These are phyloP conservation scores for Hepatocystis sp. DNA, from an alignment of 169 alveolate genomes.

Conservation along the genomic window DNA sequence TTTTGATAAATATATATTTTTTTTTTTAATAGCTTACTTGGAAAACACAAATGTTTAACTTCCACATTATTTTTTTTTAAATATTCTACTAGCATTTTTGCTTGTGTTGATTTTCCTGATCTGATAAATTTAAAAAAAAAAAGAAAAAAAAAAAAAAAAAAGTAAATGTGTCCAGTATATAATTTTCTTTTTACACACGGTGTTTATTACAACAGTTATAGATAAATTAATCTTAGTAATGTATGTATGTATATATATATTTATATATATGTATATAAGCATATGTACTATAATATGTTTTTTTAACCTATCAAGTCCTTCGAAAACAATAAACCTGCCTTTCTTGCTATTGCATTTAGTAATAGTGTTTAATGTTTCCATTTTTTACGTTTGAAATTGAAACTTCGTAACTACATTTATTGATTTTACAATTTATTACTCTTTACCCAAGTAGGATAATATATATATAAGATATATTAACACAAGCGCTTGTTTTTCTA, in stretches of 20 bases:
- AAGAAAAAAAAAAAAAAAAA: not conserved
- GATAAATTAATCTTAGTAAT: no score
- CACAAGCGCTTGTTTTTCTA: no score
- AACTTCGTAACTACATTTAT: not conserved
- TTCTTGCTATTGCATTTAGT: conserved; percentile 48
- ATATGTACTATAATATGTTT: no score
- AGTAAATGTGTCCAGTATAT: no score
- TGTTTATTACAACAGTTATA: no score
- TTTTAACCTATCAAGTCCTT: conserved; percentile 94
- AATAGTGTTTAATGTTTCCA: conserved; percentile 5
- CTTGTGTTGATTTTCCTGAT: conserved; percentile 95
- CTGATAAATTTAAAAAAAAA: conserved; percentile 67
- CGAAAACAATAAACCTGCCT: conserved; percentile 95
- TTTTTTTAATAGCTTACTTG: conserved; percentile 82
- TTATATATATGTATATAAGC: no score
- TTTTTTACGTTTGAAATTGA: conserved; percentile 1
- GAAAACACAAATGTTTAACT: conserved; percentile 83
- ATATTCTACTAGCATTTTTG: conserved; percentile 80
- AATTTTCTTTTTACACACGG: no score
- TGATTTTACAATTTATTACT: not conserved
- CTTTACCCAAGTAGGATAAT: not conserved
- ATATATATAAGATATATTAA: no score
- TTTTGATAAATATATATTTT: no score
- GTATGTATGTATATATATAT: no score
- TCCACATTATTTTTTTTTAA: conserved; percentile 79